Conservation (phyloP, 345 rosid species). For the Isatis tinctoria region DNA sequence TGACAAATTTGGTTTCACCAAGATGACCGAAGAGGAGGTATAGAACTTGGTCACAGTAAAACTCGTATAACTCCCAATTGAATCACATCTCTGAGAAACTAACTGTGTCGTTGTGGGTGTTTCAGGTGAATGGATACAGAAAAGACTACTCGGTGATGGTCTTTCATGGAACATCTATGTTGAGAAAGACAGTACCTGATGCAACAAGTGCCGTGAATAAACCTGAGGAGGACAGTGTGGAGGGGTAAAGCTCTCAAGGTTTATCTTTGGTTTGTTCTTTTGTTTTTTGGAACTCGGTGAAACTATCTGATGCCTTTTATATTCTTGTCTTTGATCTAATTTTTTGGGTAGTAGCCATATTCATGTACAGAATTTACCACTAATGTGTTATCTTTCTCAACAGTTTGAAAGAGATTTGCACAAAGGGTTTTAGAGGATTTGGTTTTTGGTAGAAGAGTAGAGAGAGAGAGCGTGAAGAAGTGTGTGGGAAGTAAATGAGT, state of each 20-base stretch:
- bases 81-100: neutral
- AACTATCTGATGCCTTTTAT: neutral
- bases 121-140: constrained; percentile 37
- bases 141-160: constrained; percentile 66
- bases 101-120: constrained; percentile 9
- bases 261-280: neutral
- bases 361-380: constrained; percentile 16
- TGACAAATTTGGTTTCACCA: constrained; percentile 68
- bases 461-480: neutral
- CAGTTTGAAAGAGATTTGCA: neutral
- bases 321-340: neutral
- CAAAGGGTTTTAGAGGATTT: neutral
- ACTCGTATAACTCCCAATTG: neutral
- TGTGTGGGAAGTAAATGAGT: constrained; percentile 1
- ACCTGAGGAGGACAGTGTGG: constrained; percentile 24
- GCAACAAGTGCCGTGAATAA: constrained; percentile 30
- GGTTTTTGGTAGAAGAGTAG: constrained; percentile 21
- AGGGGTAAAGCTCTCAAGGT: constrained; percentile 10
- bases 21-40: constrained; percentile 64
- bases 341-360: constrained; percentile 3
- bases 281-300: neutral
- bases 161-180: constrained; percentile 80
- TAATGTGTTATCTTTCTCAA: constrained; percentile 10
- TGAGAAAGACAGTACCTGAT: constrained; percentile 67
- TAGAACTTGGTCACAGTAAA: neutral